phyloP scores from a whole-genome alignment of 1,284 basidiomycete species.

The Malassezia furfur region DNA sequence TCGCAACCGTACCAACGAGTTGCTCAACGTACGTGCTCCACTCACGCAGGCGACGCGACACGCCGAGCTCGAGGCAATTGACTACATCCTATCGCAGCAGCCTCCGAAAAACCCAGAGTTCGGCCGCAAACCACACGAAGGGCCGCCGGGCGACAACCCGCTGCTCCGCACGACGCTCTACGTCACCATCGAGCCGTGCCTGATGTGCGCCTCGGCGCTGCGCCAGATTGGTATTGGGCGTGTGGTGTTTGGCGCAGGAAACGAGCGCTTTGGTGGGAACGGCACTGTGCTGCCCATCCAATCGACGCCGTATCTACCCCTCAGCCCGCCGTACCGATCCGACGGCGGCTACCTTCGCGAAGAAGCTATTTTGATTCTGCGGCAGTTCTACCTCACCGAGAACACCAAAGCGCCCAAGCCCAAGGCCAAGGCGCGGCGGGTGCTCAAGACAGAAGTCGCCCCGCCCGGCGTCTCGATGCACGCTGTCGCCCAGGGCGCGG shows the following conservation, averaged over 20 bases:
- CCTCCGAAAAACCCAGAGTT: conserved; percentile 49
- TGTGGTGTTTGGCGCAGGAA: conserved; percentile 87
- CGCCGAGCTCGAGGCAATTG: conserved; percentile 94
- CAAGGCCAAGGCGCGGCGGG: conserved; percentile 36
- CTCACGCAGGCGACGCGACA: conserved; percentile 75
- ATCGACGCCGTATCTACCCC: conserved; percentile 50
- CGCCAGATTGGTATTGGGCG: conserved; percentile 82
- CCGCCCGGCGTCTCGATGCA: conserved; percentile 47
- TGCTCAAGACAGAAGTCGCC: conserved; percentile 43
- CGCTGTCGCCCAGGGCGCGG: not conserved
- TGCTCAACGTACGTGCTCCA: conserved; percentile 52
- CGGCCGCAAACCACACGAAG: conserved; percentile 29
- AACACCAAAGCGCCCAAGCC: conserved; percentile 61
- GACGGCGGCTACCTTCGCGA: conserved; percentile 75
- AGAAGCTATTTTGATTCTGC: conserved; percentile 87
- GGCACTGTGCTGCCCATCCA: conserved; percentile 88
- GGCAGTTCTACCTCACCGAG: conserved; percentile 89
- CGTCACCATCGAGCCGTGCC: conserved; percentile 97
- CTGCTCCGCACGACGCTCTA: conserved; percentile 76
- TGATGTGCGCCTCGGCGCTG: conserved; percentile 95
- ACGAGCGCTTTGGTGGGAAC: conserved; percentile 94
- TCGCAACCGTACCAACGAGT: conserved; percentile 84
- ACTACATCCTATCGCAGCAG: conserved; percentile 59
- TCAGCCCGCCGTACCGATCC: conserved; percentile 63
- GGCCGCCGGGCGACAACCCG: conserved; percentile 47